Base-by-base conservation (phyloP, 2,329 filamentous ascomycete genomes). In the Trichoderma asperellum region DNA sequence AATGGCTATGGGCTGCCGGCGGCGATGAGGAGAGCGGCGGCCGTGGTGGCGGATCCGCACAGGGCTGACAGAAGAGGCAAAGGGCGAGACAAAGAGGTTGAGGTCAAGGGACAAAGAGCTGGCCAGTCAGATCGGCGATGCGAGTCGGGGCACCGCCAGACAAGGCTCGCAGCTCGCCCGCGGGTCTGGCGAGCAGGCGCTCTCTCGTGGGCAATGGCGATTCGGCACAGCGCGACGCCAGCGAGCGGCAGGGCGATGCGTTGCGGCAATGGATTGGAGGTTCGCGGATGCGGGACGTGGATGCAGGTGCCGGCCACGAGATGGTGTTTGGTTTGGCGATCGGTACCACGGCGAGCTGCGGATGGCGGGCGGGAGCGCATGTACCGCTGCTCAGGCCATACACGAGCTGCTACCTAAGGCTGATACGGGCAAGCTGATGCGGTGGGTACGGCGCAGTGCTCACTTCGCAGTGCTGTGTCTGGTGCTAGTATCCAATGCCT, bases 1-100 rank as follows among this genome's bases (percentile, higher is more conserved):
- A 72, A 73, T 74, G 72, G 68, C 47, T 49, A 71, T 74, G 72
- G 35, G 49, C 59, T 32, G 27, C 29, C 32, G 56, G 55, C 27
- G 29, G 32, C 68, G 62, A 59, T 49, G 59, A 14, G 24, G 34
- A 40, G 29, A 35, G 65, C 40, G 59, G 57, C 34, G 56, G 32
- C 21, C 16, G 65, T 34, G 40, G 57, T 37, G 47, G 66, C 24
- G 55, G 35, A 12, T 35, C 24, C n/a, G 55, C 34, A 59, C 34
- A 67, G 52, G 64, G 64, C 64, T 49, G 43, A 27, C 21, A 35
- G 53, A 49, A 49, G 34, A 59, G 37, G 53, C 37, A 24, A 43
- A 40, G 21, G n/a, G 53, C 53, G 29, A 64, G 59, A 64, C 21
- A 47, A 62, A 59, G 49, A 60, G 32, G 40, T 27, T 43, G 52